Evolutionary conservation across 805 yeast genomes (phyloP).

Genomic region (Saturnispora kantuleensis): DNA sequence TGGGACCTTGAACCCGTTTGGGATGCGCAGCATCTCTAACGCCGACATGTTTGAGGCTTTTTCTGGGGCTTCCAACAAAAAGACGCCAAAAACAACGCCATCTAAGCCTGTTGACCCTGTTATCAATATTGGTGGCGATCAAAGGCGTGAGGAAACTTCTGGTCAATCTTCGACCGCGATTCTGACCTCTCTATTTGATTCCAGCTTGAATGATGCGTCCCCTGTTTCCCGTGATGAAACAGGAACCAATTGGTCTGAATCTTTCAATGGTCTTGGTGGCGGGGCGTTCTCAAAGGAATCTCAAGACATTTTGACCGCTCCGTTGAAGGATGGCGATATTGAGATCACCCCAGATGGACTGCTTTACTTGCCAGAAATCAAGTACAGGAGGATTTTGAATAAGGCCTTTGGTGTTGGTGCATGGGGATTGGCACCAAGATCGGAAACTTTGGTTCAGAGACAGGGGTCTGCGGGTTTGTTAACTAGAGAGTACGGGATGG

Average conservation of each 20-base stretch:
- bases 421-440: slow-evolving; percentile 95
- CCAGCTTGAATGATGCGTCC: slow-evolving; percentile 10
- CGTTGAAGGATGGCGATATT: slow-evolving; percentile 61
- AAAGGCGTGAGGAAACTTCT: slow-evolving; percentile 12
- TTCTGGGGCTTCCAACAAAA: slow-evolving; percentile 3
- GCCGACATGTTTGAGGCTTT: slow-evolving; percentile 25
- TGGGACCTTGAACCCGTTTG: neutral
- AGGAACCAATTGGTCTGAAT: slow-evolving; percentile 65
- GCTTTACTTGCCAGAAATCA: slow-evolving; percentile 87
- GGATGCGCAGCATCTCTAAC: slow-evolving; percentile 1
- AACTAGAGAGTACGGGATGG: slow-evolving; percentile 82
- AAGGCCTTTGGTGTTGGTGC: slow-evolving; percentile 97
- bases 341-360: slow-evolving; percentile 96
- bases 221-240: slow-evolving; percentile 17
- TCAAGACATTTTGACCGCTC: slow-evolving; percentile 49
- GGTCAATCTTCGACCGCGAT: slow-evolving; percentile 17
- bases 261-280: slow-evolving; percentile 78
- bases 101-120: slow-evolving; percentile 16
- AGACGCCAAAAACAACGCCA: slow-evolving; percentile 1
- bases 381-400: slow-evolving; percentile 82
- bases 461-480: slow-evolving; percentile 33
- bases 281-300: slow-evolving; percentile 60
- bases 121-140: slow-evolving; percentile 15
- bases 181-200: slow-evolving; percentile 16
- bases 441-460: slow-evolving; percentile 60